Base-by-base conservation (phyloP, 441 rosid species). In the Manihot esculenta region DNA sequence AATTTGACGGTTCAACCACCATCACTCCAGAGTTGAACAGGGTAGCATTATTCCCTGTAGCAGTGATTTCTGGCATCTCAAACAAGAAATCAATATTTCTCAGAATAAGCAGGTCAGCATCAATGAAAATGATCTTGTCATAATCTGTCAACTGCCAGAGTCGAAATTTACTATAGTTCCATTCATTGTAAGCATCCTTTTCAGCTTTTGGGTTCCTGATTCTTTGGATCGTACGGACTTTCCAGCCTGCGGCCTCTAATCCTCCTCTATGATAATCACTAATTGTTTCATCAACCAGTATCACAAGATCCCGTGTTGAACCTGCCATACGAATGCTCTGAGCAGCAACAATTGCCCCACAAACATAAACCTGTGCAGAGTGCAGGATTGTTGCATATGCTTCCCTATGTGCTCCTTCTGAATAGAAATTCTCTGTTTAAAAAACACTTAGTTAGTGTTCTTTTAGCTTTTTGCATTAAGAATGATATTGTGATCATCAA, bases 131-230 rank as follows among this genome's bases (percentile, higher is more conserved):
- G 76, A 93, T 90, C 86, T 89, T 93, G 79, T 84, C 84, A 42
- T 89, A 93, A 53, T 90, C 80, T 6, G 95, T 89, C 77, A 93
- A 66, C 81, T 93, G 97, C 97, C 97, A 93, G 41, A 93, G 91
- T 50, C 93, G 90, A 71, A 93, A 93, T 81, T 93, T 93, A 81
- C 95, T 93, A 78, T 93, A 93, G 77, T 93, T 90, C 88, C 89
- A 93, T 73, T 93, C 95, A 35, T 93, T 93, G 76, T 93, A 93
- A 11, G 97, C 91, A 18, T 90, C 87, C 12, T 64, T 79, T 71
- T 90, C 81, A 3, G 93, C 97, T 78, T 88, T 90, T 0, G 97
- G 95, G 75, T 90, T 93, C 75, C 95, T 79, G 65, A 90, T 93
- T 79, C 97, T 84, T 74, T 90, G 76, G 72, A 93, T 89, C 45